Evolutionary conservation across 495 filamentous ascomycete species (phyloP), one percentile per base, ranked within the genome.

Genomic region (Pseudotulostoma volvatum): DNA sequence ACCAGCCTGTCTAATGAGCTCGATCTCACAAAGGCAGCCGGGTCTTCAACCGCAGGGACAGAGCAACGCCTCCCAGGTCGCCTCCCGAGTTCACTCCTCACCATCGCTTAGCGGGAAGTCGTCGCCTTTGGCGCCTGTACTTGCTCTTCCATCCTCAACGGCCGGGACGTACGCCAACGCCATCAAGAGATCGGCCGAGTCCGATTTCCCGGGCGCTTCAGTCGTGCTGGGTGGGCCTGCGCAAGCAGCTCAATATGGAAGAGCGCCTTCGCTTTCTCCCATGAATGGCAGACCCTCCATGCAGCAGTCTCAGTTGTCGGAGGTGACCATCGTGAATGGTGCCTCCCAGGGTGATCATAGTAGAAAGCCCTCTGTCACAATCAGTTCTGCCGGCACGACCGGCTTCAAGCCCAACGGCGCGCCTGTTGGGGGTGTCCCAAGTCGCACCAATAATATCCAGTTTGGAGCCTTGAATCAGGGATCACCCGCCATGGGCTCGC

Each of bases 281-380:
- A 71, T 88, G 71, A 94, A 88, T 68, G 81, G 81, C 70, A 76
- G 79, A 61, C 72, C 70, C 61, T 72, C 71, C 60, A 77, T 86
- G 59, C 63, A 67, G 49, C 33, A 51, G 9, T 33, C 45, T 21
- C 43, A 54, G 50, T 67, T 76, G 57, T 79, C 78, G 20, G 81
- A 78, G 41, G 71, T 84, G 47, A 66, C 70, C 52, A 73, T 77
- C 38, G 73, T 77, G 41, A 80, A 77, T 65, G 74, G 77, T 49
- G 74, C 74, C 45, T 67, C 75, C 50, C 69, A 76, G 35, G 63
- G 59, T 40, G 80, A 88, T 44, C 87, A 95, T 63, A 69, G 61
- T 44, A 73, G 82, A 42, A 90, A 90, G 61, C 75, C 76, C 39
- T 88, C 84, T 13, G 79, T 93, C 41, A 90, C 83, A 39, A 92